Base-by-base conservation (phyloP, 2,329 filamentous ascomycete genomes). In the Dactylellina drechsleri region DNA sequence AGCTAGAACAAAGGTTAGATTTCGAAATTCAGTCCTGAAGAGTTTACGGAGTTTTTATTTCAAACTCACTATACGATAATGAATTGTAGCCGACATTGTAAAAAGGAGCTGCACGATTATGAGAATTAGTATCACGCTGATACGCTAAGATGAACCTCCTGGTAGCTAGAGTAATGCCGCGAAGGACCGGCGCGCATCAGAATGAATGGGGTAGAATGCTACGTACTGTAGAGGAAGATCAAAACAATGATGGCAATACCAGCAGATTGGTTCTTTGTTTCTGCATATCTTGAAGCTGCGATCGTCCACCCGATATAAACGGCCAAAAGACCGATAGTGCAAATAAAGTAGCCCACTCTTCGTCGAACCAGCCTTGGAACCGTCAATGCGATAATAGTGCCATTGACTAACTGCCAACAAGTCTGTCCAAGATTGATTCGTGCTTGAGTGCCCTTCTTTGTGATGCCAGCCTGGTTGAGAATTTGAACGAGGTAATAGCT, bases 51-150 rank as follows among this genome's bases (percentile, higher is more conserved):
- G 0, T 20, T 6, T 8, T 2, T 26, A 57, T 74, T 67, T 52
- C 54, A 23, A 31, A 79, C 84, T 81, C 80, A 85, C 84, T 89
- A 80, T 89, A 89, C 0, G 87, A 88, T 65, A 90, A 82, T 13
- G 88, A 86, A 79, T 90, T 90, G 80, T 89, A 88, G n/a, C 87
- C 88, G 58, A 90, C 84, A 77, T 89, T 89, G 80, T 90, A 90
- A 74, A 82, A 83, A 2, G 87, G 86, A 8, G n/a, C 66, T 71
- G 18, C 7, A 43, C 3, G 20, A 84, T 80, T 88, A 90, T n/a
- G 5, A 47, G 13, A n/a, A 2, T 61, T 16, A 10, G 20, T 15
- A 49, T 15, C n/a, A 45, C 20, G 47, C 20, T 23, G 47, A 50
- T 12, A 45, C 18, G 47, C 18, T 23, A 16, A 50, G 20, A 18